phyloP scores from a whole-genome alignment of 495 filamentous ascomycete genomes.

The Chaetomium tenue region DNA sequence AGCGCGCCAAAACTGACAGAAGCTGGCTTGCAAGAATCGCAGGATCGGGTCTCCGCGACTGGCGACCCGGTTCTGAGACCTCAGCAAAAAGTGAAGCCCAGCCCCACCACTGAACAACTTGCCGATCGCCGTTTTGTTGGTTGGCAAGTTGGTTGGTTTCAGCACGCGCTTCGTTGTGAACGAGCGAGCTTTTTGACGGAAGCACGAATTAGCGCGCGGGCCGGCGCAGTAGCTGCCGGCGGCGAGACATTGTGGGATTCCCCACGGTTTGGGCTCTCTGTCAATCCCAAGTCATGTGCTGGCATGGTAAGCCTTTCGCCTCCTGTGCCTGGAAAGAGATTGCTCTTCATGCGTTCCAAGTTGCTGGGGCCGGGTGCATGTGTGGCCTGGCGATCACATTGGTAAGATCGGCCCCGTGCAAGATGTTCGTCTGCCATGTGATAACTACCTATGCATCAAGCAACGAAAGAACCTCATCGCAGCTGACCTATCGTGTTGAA shows the following conservation, averaged over 20 bases:
- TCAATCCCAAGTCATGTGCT: not conserved
- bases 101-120: not conserved
- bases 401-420: not conserved
- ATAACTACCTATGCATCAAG: no score
- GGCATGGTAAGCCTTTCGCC: not conserved
- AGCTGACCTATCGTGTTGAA: no score
- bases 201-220: not conserved
- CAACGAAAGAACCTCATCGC: no score
- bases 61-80: not conserved
- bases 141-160: slow-evolving; percentile 10
- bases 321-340: slow-evolving; percentile 5
- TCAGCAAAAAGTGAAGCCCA: not conserved
- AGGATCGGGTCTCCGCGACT: not conserved
- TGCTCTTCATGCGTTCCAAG: slow-evolving; percentile 13
- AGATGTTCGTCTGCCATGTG: no score
- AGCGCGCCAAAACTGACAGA: no score
- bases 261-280: not conserved
- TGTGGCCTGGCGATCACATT: not conserved
- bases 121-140: slow-evolving; percentile 6
- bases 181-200: not conserved
- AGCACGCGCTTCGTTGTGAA: slow-evolving; percentile 1
- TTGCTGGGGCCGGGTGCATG: not conserved
- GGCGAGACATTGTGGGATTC: not conserved
- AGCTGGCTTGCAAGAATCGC: not conserved
- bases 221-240: not conserved